These are phyloP conservation scores for Boletus reticulatus DNA, from an alignment of 768 basidiomycete species.

Conservation along the genomic window DNA sequence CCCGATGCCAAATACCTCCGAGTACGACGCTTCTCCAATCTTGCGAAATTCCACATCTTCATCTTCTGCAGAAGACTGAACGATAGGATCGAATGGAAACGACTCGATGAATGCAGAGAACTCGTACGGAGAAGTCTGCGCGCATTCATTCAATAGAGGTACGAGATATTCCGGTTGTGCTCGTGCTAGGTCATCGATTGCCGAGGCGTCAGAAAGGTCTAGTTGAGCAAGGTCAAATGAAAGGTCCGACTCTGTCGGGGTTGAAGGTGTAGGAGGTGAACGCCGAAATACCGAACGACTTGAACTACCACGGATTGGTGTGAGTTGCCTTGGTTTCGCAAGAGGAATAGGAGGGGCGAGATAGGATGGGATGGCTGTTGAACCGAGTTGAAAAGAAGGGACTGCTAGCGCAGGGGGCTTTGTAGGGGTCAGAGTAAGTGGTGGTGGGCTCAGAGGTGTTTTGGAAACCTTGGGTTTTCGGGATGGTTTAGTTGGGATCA, in stretches of 20 bases:
- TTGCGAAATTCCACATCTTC: conserved; percentile 59
- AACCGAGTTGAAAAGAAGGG: neutral
- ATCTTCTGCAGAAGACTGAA: conserved; percentile 35
- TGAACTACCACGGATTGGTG: conserved; percentile 56
- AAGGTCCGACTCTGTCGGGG: conserved; percentile 49
- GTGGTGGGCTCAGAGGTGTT: conserved; percentile 9
- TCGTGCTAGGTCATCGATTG: conserved; percentile 45
- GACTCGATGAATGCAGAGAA: conserved; percentile 82
- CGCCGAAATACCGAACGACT: conserved; percentile 34
- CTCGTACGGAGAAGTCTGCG: conserved; percentile 65
- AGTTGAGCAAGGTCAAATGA: conserved; percentile 33
- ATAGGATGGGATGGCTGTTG: neutral
- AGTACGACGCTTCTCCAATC: conserved; percentile 95
- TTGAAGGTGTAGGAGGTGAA: conserved; percentile 55
- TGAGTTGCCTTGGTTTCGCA: conserved; percentile 56
- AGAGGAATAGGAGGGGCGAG: conserved; percentile 17
- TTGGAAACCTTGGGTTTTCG: conserved; percentile 16
- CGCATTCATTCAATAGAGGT: conserved; percentile 69
- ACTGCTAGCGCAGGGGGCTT: neutral
- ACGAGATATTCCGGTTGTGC: conserved; percentile 51
- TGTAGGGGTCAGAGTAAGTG: conserved; percentile 2
- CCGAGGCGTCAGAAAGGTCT: conserved; percentile 47
- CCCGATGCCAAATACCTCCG: conserved; percentile 91
- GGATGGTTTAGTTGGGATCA: conserved; percentile 37
- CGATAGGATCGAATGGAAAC: conserved; percentile 72